These are phyloP conservation scores for Microcos paniculata DNA, from an alignment of 345 rosid genomes.

Conservation along the genomic window DNA sequence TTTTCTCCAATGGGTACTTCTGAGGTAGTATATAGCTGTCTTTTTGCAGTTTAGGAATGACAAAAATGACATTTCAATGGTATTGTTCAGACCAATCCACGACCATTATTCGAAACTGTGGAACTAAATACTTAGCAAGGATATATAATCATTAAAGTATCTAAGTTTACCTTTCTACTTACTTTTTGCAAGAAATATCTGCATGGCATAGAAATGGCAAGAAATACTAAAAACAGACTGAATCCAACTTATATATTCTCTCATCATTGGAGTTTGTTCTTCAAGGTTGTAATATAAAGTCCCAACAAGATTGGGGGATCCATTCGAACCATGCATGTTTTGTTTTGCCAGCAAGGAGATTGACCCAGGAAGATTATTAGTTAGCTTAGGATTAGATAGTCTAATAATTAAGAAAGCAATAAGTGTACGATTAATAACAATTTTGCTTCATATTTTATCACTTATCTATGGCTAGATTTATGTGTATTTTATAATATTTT, in stretches of 20 bases:
- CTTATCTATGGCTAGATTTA: too few species aligned
- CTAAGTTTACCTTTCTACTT: neutral
- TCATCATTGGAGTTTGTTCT: conserved; percentile 30
- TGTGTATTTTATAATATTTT: too few species aligned
- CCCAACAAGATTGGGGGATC: conserved; percentile 62
- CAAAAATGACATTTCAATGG: neutral
- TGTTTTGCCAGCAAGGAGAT: conserved; percentile 71
- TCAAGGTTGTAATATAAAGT: conserved; percentile 35
- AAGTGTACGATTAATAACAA: too few species aligned
- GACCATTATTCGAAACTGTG: too few species aligned
- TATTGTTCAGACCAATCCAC: too few species aligned
- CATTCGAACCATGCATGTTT: conserved; percentile 79
- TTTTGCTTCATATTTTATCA: too few species aligned
- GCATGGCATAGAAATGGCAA: too few species aligned
- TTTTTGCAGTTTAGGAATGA: neutral
- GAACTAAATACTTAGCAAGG: neutral
- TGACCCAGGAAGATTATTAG: conserved; percentile 57
- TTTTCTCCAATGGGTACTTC: neutral
- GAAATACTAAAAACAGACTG: too few species aligned
- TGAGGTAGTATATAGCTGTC: neutral
- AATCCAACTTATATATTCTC: neutral
- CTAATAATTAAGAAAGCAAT: too few species aligned
- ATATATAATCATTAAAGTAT: neutral
- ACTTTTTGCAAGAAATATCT: neutral
- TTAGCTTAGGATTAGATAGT: too few species aligned